phyloP scores from a whole-genome alignment of 257 asterid species.

The Phtheirospermum japonicum region DNA sequence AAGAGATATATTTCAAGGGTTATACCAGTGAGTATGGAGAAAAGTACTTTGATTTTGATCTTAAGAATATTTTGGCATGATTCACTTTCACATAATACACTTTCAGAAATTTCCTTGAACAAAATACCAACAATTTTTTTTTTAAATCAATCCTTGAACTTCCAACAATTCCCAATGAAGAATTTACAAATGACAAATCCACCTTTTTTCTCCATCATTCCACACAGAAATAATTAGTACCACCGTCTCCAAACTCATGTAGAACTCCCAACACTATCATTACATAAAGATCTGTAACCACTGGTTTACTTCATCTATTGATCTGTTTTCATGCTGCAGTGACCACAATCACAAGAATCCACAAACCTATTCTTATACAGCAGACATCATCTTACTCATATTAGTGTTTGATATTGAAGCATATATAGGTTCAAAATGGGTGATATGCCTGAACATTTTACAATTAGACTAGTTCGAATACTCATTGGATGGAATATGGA shows the following conservation, averaged over 20 bases:
- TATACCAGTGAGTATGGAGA: no score
- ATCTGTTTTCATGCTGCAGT: background rate
- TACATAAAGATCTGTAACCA: background rate
- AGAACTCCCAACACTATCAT: background rate
- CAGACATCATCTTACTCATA: background rate
- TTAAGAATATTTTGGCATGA: no score
- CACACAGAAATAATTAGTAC: background rate
- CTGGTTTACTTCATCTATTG: background rate
- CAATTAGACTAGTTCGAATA: background rate
- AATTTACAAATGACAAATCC: no score
- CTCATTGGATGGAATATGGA: background rate
- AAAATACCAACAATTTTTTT: no score
- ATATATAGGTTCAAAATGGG: background rate
- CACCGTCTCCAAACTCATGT: background rate
- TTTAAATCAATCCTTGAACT: no score
- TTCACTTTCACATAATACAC: no score
- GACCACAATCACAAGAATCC: background rate
- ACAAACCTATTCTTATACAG: background rate
- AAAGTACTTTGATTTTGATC: no score
- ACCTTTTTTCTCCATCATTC: no score
- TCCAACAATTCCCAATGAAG: no score
- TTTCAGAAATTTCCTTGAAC: no score
- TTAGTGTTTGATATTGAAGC: background rate
- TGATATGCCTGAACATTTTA: background rate
- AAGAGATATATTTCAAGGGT: no score